Evolutionary conservation across 441 rosid genomes (phyloP).

Genomic region (Croton laevigatus): DNA sequence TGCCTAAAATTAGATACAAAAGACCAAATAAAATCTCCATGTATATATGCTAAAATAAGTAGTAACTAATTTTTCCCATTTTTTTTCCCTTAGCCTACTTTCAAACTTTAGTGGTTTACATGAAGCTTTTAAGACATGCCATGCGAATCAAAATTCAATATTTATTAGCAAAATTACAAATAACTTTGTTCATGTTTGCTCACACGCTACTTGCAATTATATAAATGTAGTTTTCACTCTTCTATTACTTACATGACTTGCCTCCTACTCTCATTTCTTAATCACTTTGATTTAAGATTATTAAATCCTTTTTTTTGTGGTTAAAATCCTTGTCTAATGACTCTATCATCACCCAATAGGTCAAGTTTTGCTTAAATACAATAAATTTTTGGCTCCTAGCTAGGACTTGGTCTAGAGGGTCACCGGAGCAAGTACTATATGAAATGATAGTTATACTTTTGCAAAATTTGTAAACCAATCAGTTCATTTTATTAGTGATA

Average conservation of each 20-base stretch:
- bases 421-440: too few species aligned
- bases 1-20: too few species aligned
- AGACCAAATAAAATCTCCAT: too few species aligned
- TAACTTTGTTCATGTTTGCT: background rate
- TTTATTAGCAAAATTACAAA: background rate
- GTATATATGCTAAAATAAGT: too few species aligned
- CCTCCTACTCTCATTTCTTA: background rate
- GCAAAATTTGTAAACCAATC: too few species aligned
- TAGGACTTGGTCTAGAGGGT: background rate
- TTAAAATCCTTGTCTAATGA: background rate
- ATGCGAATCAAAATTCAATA: background rate
- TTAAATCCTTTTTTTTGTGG: background rate
- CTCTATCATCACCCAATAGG: background rate
- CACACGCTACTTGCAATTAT: slow-evolving; percentile 1
- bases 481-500: too few species aligned
- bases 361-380: background rate
- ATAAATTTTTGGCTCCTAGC: background rate
- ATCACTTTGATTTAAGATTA: background rate
- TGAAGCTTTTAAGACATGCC: background rate
- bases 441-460: too few species aligned
- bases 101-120: background rate
- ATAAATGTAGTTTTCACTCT: slow-evolving; percentile 16
- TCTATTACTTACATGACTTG: background rate
- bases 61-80: too few species aligned
- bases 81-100: background rate